A percentile compares a stretch with the other conserved stretches of the same genome.
Evolutionary conservation across 1,284 basidiomycete genomes (phyloP).

Genomic region (Cutaneotrichosporon cyanovorans): DNA sequence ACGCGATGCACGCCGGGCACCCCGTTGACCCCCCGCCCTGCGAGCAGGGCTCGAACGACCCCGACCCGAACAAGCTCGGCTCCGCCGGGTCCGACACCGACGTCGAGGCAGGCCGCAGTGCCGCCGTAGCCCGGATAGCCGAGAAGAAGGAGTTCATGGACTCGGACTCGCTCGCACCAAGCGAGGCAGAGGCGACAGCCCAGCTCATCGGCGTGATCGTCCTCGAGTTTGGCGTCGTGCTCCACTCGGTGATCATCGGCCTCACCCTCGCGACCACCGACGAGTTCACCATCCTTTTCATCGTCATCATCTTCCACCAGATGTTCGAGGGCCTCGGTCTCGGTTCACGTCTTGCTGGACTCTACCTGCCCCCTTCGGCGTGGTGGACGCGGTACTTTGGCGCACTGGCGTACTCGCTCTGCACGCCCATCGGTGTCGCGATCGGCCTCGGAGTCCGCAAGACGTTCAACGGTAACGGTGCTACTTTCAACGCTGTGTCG

Average conservation of each 20-base stretch:
- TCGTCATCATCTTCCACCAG: constrained; percentile 85
- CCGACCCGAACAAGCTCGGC: constrained; percentile 18
- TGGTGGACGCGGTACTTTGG: constrained; percentile 59
- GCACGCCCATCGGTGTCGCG: constrained; percentile 60
- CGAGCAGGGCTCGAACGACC: constrained; percentile 62
- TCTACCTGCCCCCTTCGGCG: constrained; percentile 58
- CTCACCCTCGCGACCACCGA: constrained; percentile 81
- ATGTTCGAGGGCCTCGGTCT: constrained; percentile 86
- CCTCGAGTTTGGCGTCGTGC: constrained; percentile 71
- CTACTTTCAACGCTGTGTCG: constrained; percentile 67
- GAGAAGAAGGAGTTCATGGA: background rate
- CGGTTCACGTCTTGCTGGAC: constrained; percentile 66
- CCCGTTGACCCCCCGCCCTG: constrained; percentile 55
- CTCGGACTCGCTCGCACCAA: constrained; percentile 5
- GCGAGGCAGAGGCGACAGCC: constrained; percentile 47
- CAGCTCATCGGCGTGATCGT: constrained; percentile 62
- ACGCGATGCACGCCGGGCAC: constrained; percentile 49
- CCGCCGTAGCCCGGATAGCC: constrained; percentile 14
- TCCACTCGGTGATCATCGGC: constrained; percentile 83
- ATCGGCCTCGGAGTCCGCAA: constrained; percentile 72
- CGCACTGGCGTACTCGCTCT: constrained; percentile 64
- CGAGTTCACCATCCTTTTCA: constrained; percentile 74
- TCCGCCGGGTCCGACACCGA: constrained; percentile 7
- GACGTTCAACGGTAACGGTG: constrained; percentile 70
- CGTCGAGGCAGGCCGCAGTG: constrained; percentile 1